Base-by-base conservation (phyloP, 2,329 filamentous ascomycete species). In the Monosporascus ibericus region DNA sequence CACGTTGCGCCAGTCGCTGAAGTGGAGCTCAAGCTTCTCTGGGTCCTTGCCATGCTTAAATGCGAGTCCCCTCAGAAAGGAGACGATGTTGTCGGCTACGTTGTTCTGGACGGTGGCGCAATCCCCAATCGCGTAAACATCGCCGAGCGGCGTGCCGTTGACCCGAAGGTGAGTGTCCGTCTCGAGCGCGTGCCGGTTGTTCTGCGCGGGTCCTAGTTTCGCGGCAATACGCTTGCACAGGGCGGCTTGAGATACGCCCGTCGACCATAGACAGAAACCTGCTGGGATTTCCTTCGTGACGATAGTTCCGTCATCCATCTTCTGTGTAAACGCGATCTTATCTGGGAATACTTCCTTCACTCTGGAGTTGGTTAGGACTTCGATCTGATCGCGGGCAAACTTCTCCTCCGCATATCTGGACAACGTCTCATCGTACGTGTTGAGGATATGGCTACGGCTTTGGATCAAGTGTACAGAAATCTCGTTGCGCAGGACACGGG, bases 21-120 rank as follows among this genome's bases (percentile, higher is more conserved):
- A 99, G 49, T 84, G 87, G 38, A 99, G 81, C 44, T 92, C 84
- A 53, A 97, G 79, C n/a, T 84, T 88, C 68, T 95, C 85, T 0
- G 92, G 92, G 63, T 97, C 88, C 63, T 88, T 87, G 67, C 92
- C 92, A 58, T 88, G 90, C 70, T 96, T 92, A 85, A 88, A 96
- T 9, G 94, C 91, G 2, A 95, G 79, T 17, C 85, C 90, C 55
- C 91, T 90, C 11, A 99, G 80, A 72, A 97, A 99, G 20, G 84
- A 87, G 47, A 96, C 80, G 62, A 99, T 86, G 72, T 96, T 87
- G 65, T 95, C 90, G 3, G 92, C 89, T 2, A 97, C 79, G 62
- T 99, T 99, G 75, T 99, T 99, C 67, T 99, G 95, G 0, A 99
- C 92, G 0, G 95, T 99, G 6, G 90, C 80, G 73, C 94, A 97